These are phyloP conservation scores for Cutaneotrichosporon cyanovorans DNA, from an alignment of 1,284 basidiomycete genomes.

Conservation along the genomic window DNA sequence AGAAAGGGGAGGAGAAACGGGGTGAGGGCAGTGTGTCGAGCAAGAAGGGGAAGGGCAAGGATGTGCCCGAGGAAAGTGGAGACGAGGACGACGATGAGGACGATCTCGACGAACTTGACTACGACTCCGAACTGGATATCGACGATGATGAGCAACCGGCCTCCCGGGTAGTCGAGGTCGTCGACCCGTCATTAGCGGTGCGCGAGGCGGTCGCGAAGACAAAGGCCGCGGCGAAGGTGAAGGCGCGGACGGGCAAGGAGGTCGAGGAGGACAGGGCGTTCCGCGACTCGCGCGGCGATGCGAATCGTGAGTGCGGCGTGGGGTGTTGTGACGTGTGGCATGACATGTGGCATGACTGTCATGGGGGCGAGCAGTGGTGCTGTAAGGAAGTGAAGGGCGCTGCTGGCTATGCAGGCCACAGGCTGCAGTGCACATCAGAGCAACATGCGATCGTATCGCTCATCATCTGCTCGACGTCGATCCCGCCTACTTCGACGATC, in stretches of 20 bases:
- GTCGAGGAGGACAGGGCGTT: constrained; percentile 54
- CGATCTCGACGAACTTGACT: not conserved
- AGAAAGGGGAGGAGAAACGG: no score
- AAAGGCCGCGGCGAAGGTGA: constrained; percentile 14
- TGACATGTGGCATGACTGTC: no score
- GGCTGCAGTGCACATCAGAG: no score
- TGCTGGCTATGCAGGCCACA: no score
- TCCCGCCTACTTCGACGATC: no score
- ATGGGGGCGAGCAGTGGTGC: no score
- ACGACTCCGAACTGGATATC: no score
- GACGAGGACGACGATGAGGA: not conserved
- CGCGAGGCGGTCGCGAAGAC: constrained; percentile 6
- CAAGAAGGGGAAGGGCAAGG: constrained; percentile 21
- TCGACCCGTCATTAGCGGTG: constrained; percentile 24
- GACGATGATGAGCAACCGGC: not conserved
- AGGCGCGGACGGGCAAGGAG: constrained; percentile 23
- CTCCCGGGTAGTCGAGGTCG: constrained; percentile 21
- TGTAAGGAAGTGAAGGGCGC: no score
- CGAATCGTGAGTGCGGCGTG: constrained; percentile 54
- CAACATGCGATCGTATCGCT: no score
- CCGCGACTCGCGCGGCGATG: constrained; percentile 66
- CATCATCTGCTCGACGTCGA: no score
- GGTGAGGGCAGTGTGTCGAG: constrained; percentile 9
- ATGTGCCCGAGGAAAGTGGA: not conserved
- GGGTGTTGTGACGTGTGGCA: no score